These are phyloP conservation scores for Avena eriantha DNA, from an alignment of 176 grass and related monocot species.

Conservation along the genomic window DNA sequence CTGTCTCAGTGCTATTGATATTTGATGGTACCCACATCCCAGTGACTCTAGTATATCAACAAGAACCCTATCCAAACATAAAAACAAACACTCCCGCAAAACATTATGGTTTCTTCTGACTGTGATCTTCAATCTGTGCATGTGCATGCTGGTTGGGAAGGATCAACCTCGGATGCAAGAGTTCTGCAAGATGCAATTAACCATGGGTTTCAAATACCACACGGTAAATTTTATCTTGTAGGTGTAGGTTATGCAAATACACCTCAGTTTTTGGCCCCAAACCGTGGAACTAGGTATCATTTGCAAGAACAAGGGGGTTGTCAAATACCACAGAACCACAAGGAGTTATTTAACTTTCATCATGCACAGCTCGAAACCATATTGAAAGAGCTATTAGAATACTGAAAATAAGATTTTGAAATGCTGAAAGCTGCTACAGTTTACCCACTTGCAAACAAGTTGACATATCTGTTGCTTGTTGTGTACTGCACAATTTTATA, in stretches of 20 bases:
- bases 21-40: conserved; percentile 29
- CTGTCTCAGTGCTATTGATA: conserved; percentile 21
- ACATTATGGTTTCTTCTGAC: not conserved
- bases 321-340: not conserved
- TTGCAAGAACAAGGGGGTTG: conserved; percentile 18
- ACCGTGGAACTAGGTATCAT: conserved; percentile 30
- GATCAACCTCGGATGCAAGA: conserved; percentile 6
- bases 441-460: conserved; percentile 1
- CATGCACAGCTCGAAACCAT: conserved; percentile 11
- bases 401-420: conserved; percentile 19
- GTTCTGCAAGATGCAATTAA: not conserved
- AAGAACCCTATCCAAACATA: conserved; percentile 1
- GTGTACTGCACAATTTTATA: conserved; percentile 23
- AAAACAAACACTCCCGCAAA: not conserved
- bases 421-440: not conserved
- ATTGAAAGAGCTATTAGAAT: conserved; percentile 21
- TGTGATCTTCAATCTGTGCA: not conserved
- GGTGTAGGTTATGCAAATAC: conserved; percentile 20
- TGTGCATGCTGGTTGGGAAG: conserved; percentile 19
- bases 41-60: not conserved
- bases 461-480: conserved; percentile 1
- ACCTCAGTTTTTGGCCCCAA: conserved; percentile 26
- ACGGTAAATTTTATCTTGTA: not conserved
- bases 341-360: conserved; percentile 23
- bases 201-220: not conserved